A percentile compares a stretch with the other conserved stretches of the same genome.
Conservation (phyloP, 2,329 filamentous ascomycete genomes). For the Diaporthe vexans region DNA sequence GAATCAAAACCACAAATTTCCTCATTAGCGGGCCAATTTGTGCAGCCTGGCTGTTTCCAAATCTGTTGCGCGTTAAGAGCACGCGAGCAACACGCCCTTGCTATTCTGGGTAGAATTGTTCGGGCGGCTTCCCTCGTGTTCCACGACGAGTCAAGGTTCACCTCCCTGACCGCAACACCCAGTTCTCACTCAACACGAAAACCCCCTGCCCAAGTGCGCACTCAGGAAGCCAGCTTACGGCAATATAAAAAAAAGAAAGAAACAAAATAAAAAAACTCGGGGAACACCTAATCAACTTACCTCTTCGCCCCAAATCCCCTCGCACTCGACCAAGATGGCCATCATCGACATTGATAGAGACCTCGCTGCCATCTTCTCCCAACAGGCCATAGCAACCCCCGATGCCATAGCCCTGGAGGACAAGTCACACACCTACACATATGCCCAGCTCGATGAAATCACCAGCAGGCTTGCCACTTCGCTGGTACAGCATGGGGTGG, state of each 20-base stretch:
- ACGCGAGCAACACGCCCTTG: conserved; percentile 7
- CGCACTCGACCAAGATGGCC: conserved; percentile 61
- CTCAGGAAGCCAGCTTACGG: background rate
- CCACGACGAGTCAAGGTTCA: conserved; percentile 26
- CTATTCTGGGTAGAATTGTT: conserved; percentile 12
- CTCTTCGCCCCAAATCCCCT: background rate
- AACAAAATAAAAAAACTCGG: background rate
- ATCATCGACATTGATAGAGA: conserved; percentile 80
- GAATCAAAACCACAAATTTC: background rate
- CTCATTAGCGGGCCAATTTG: background rate
- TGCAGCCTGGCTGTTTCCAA: background rate
- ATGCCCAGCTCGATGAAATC: conserved; percentile 78
- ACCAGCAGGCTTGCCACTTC: conserved; percentile 75
- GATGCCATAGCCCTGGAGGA: conserved; percentile 81
- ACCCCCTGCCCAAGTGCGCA: background rate
- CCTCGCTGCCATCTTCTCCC: conserved; percentile 77
- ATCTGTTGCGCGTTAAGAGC: background rate
- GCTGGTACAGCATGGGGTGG: conserved; percentile 77
- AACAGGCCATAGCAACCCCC: conserved; percentile 78
- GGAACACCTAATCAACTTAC: background rate
- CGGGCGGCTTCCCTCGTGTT: conserved; percentile 20
- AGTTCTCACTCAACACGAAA: background rate
- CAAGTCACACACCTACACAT: conserved; percentile 76
- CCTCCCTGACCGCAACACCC: background rate
- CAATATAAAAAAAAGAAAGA: too few species aligned